Evolutionary conservation across 139 green algal species (phyloP), one percentile per base, ranked within the genome.

Genomic region (Auxenochlorella pyrenoidosa): DNA sequence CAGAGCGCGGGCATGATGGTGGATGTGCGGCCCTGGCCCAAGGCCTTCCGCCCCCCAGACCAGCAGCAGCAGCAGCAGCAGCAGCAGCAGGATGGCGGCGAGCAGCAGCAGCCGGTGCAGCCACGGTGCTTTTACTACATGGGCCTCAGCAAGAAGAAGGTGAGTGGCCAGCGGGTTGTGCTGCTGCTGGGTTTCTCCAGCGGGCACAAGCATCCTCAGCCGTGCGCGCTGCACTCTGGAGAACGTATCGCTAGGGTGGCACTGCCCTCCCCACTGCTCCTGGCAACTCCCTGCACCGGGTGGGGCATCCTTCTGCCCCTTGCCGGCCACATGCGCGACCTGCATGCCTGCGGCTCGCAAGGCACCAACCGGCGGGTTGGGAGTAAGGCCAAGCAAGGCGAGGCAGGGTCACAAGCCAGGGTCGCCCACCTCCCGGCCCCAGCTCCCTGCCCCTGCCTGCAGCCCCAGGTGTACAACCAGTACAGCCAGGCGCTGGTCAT

Each of bases 11-110:
- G 86, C 12, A 87, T 91, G 65, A 92, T 96, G 63, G 90, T 98
- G 82, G 92, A 95, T 58, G 91, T 96, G 78, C 88, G 97, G 22
- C 95, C 95, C 1, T 94, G 94, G 86, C 91, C 95, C 41, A 91
- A 93, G 22, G 91, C 94, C 22, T 88, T 95, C 59, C 32, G 63
- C 54, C 82, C 40, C 19, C 82, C 65, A 18, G 34, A 47, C 30
- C 59, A 85, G 58, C 59, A 70, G 47, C 34, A 51, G 68, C 76
- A 44, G 51, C 59, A 85, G 58, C 59, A 70, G 47, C 34, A 51
- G 68, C 76, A 44, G 51, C 66, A 79, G 66, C 60, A 43, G 63
- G 60, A 44, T 0, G 41, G 40, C 59, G 18, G 16, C 40, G 60
- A 44, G 36, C 30, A 68, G 30, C 38, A 60, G 28, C 22, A 65